Percentiles rank a stretch among this genome's conserved stretches.
Evolutionary conservation across 2,329 filamentous ascomycete genomes (phyloP).

Genomic region (Cordyceps cicadae): DNA sequence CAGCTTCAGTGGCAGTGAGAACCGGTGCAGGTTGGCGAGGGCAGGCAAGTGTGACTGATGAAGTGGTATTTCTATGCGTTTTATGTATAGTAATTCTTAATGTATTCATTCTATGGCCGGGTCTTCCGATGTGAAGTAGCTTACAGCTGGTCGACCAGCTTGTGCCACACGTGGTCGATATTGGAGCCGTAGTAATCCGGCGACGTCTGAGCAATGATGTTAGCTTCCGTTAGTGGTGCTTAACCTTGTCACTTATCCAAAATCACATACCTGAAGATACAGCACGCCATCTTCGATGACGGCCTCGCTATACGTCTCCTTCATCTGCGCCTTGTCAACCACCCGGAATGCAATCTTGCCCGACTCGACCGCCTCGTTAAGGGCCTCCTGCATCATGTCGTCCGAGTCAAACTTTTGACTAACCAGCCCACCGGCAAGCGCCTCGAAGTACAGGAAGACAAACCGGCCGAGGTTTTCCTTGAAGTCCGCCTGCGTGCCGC

Average conservation of each 20-base stretch:
- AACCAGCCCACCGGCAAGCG: constrained; percentile 32
- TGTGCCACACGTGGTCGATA: constrained; percentile 24
- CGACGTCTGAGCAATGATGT: constrained; percentile 20
- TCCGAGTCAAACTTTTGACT: constrained; percentile 38
- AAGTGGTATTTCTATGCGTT: too few relatives aligned
- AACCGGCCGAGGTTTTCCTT: constrained; percentile 34
- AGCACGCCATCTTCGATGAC: constrained; percentile 40
- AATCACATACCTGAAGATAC: constrained; percentile 38
- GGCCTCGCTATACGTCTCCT: constrained; percentile 36
- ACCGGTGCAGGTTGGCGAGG: too few relatives aligned
- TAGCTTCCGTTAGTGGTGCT: too few relatives aligned
- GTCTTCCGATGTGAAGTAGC: too few relatives aligned
- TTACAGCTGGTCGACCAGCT: constrained; percentile 29
- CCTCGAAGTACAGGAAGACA: constrained; percentile 35
- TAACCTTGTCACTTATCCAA: too few relatives aligned
- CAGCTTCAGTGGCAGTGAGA: background rate
- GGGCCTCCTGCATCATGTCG: constrained; percentile 40
- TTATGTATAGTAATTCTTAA: too few relatives aligned
- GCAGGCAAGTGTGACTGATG: too few relatives aligned
- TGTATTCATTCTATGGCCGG: too few relatives aligned
- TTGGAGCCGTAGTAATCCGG: constrained; percentile 31
- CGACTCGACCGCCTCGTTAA: constrained; percentile 37
- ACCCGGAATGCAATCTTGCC: constrained; percentile 37
- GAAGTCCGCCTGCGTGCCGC: constrained; percentile 27
- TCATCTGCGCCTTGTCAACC: constrained; percentile 34